Base-by-base conservation (phyloP, 495 filamentous ascomycete species). In the Penicillium chermesinum region DNA sequence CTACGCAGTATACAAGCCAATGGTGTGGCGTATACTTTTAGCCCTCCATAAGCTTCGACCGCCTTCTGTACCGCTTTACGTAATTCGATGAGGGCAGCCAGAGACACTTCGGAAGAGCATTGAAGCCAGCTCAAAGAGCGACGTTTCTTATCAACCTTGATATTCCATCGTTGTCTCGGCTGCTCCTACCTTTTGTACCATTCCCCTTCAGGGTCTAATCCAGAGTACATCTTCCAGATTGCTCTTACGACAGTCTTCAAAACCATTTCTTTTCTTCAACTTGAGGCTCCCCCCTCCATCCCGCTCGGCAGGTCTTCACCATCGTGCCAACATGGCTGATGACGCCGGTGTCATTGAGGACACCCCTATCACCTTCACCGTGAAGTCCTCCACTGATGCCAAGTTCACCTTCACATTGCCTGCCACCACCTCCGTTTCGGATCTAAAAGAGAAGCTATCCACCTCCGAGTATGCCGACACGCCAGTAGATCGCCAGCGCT, bases 381-480 rank as follows among this genome's bases (percentile, higher is more conserved):
- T 99, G 61, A 99, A 96, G 70, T 84, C 88, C 12, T 89, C 89
- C 7, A 84, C 81, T 52, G 94, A 99, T 58, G 83, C 78, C 55
- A 89, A 86, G 63, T 89, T 86, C 57, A 84, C 80, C 35, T 66
- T 97, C 60, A 91, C 88, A 40, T 80, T 97, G 53, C 70, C 87
- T 13, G 75, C 82, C 35, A 79, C 81, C n/a, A 88, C 83, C 25
- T 83, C 82, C 6, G 87, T 97, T 19, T 74, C 81, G 14, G 88
- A 95, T 40, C 80, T 99, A 49, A 99, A 99, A 73, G 76, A 77
- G 37, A 95, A 89, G 74, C 82, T 99, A 19, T 78, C 88, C 3
- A 81, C 79, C 25, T 61, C 77, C 38, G 87, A 95, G 44, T 90
- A 86, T 66, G 88, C 91, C 57, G 82, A 91, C 59, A 80, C 95